Base-by-base conservation (phyloP, 129 eudicot genomes). In the Flaveria sonorensis region DNA sequence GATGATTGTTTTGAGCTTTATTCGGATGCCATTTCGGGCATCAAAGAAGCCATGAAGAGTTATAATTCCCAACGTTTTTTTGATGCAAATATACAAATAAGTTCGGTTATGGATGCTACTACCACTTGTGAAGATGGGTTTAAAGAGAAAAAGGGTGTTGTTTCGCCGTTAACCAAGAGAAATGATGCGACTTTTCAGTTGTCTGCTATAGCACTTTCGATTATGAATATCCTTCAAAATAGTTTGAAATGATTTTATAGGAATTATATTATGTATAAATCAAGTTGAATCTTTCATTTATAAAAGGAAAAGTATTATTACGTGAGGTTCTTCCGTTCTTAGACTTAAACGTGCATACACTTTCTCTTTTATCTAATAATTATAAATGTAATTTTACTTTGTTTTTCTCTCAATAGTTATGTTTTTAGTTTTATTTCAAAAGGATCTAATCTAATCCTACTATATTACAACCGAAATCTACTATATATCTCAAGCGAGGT, bases 121-220 rank as follows among this genome's bases (percentile, higher is more conserved):
- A 80, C 85, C 0, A 90, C 95, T 42, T 90, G 98, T 57, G 98
- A 93, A 74, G 89, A 93, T 16, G 89, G 91, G 20, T 90, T 93
- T 70, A 64, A 60, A 24, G 83, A 90, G 32, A 76, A 74, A 72
- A 39, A 61, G 15, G 89, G 89, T 6, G 76, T 82, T 7, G 82
- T 81, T 83, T 90, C 96, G 26, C 91, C 92, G 16, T 43, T 93
- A 28, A 86, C 85, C 0, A 87, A 61, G 71, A 79, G 83, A 69
- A 93, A 88, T 21, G 30, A 57, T 9, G 77, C 81, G 6, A 52
- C 77, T 0, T 89, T 89, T 76, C 75, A 88, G 61, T 83, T 93
- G 82, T 82, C 89, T 53, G 95, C 96, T 28, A 80, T 87, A 15
- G 73, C 88, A 0, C 94, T 93, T 53, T 77, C 85, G 0, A 71